Evolutionary conservation across 208 protist species (phyloP).

Genomic region (Trypanosoma grayi): DNA sequence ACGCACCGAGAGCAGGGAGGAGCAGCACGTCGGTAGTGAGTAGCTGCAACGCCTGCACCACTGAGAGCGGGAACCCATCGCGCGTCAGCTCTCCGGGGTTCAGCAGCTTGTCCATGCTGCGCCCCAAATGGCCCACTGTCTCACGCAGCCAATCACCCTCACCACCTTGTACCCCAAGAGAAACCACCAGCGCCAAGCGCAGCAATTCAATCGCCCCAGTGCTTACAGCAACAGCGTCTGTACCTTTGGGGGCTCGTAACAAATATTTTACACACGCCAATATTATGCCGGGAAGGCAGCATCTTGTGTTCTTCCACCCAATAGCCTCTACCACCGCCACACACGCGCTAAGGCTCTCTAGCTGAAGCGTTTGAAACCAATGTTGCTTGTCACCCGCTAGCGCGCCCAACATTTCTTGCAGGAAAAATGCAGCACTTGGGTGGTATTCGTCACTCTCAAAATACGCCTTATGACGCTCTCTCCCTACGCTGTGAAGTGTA

Average conservation of each 20-base stretch:
- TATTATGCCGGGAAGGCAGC: slow-evolving; percentile 74
- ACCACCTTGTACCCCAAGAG: slow-evolving; percentile 14
- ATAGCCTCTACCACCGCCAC: slow-evolving; percentile 50
- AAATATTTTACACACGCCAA: slow-evolving; percentile 73
- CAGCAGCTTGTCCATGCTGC: slow-evolving; percentile 8
- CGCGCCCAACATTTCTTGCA: slow-evolving; percentile 75
- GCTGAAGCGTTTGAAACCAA: slow-evolving; percentile 79
- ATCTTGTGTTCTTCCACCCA: slow-evolving; percentile 47
- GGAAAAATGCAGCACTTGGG: slow-evolving; percentile 74
- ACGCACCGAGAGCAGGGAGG: not conserved
- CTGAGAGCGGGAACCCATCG: not conserved
- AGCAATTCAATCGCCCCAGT: slow-evolving; percentile 56
- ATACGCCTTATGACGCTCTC: slow-evolving; percentile 31
- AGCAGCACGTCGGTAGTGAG: slow-evolving; percentile 18
- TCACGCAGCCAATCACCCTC: slow-evolving; percentile 23
- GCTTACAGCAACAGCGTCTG: slow-evolving; percentile 60
- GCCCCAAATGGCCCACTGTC: slow-evolving; percentile 17
- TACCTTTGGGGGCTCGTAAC: slow-evolving; percentile 57
- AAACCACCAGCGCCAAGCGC: slow-evolving; percentile 15
- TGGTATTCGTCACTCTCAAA: slow-evolving; percentile 54
- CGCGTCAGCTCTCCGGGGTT: slow-evolving; percentile 2
- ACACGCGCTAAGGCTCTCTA: slow-evolving; percentile 61
- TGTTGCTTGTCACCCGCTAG: slow-evolving; percentile 65
- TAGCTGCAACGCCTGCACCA: slow-evolving; percentile 10
- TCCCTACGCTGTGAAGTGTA: slow-evolving; percentile 51